Percentiles rank a stretch among this genome's conserved stretches.
phyloP scores from a whole-genome alignment of 2,329 filamentous ascomycete genomes.

The Clonostachys rhizophaga region DNA sequence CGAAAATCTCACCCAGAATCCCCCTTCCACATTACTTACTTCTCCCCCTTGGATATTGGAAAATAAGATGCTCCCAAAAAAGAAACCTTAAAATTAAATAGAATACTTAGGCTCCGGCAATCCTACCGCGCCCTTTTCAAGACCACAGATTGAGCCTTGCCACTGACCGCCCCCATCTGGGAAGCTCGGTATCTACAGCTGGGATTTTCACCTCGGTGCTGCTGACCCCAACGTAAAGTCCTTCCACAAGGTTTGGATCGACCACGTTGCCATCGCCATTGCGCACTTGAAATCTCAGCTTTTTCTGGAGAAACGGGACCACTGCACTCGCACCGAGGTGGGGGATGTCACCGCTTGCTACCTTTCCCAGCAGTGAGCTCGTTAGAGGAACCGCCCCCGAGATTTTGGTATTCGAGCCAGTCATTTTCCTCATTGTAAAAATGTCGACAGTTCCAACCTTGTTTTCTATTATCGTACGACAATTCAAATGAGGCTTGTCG shows the following conservation, averaged over 20 bases:
- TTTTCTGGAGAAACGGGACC: constrained; percentile 31
- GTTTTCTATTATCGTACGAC: constrained; percentile 48
- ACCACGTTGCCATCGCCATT: constrained; percentile 15
- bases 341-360: constrained; percentile 25
- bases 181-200: constrained; percentile 14
- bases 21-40: too few species aligned
- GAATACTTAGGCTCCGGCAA: too few species aligned
- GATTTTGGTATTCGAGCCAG: constrained; percentile 25
- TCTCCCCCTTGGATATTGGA: too few species aligned
- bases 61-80: too few species aligned
- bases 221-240: constrained; percentile 20
- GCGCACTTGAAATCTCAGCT: constrained; percentile 26
- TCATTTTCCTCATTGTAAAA: constrained; percentile 36
- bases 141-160: constrained; percentile 16
- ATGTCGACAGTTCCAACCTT: constrained; percentile 59
- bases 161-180: constrained; percentile 15
- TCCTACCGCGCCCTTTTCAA: neutral
- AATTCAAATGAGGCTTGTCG: constrained; percentile 31
- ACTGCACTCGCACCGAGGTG: constrained; percentile 28
- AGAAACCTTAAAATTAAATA: too few species aligned
- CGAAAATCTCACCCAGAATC: too few species aligned
- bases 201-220: constrained; percentile 19
- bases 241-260: constrained; percentile 14
- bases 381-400: constrained; percentile 49
- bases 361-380: constrained; percentile 36